Evolutionary conservation across 345 rosid species (phyloP).

Genomic region (Pseudoturritis turrita): DNA sequence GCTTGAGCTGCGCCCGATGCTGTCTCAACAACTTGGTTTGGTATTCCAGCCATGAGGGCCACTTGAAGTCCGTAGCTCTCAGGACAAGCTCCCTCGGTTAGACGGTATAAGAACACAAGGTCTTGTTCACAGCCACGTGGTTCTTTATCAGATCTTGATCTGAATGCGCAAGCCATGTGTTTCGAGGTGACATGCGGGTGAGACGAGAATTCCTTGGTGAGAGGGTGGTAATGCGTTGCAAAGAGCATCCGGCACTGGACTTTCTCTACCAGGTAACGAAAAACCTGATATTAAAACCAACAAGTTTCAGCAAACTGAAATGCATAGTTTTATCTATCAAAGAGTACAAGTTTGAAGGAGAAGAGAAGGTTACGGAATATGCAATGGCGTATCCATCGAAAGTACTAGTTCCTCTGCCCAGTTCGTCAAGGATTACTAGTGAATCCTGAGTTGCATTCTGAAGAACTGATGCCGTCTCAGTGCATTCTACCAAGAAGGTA

Average conservation of each 20-base stretch:
- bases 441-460: slow-evolving; percentile 91
- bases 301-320: not conserved
- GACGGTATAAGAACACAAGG: slow-evolving; percentile 71
- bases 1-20: slow-evolving; percentile 56
- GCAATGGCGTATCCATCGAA: slow-evolving; percentile 97
- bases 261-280: slow-evolving; percentile 88
- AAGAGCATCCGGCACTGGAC: slow-evolving; percentile 82
- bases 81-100: slow-evolving; percentile 80
- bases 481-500: slow-evolving; percentile 86
- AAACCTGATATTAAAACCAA: slow-evolving; percentile 40
- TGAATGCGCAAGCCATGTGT: slow-evolving; percentile 88
- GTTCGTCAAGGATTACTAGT: slow-evolving; percentile 85
- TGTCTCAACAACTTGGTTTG: slow-evolving; percentile 59
- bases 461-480: slow-evolving; percentile 96
- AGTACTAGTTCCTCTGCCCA: slow-evolving; percentile 98
- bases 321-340: not conserved
- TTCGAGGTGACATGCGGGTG: slow-evolving; percentile 77
- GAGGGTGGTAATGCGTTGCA: slow-evolving; percentile 94
- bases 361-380: slow-evolving; percentile 57
- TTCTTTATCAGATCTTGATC: slow-evolving; percentile 28
- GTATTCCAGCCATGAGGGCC: slow-evolving; percentile 89
- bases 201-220: slow-evolving; percentile 83
- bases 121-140: slow-evolving; percentile 38
- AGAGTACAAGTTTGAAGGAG: not conserved
- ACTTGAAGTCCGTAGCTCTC: slow-evolving; percentile 91